These are phyloP conservation scores for Malassezia cuniculi DNA, from an alignment of 1,284 basidiomycete genomes.

Conservation along the genomic window DNA sequence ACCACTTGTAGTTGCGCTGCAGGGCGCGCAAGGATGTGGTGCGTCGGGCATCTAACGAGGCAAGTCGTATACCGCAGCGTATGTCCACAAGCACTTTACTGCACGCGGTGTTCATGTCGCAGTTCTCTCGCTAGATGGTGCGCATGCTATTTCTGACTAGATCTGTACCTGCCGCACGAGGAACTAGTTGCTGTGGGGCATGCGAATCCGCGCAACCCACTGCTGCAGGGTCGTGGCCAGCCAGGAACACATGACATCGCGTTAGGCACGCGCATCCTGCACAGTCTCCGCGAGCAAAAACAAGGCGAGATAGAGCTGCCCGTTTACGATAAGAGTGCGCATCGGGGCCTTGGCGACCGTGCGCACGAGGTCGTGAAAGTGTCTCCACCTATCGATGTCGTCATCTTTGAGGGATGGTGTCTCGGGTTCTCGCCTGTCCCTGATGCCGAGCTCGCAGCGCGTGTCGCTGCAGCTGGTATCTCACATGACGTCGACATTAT, in stretches of 20 bases:
- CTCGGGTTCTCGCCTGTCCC: constrained; percentile 47
- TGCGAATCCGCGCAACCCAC: constrained; percentile 53
- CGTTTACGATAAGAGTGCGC: constrained; percentile 71
- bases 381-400: constrained; percentile 58
- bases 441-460: constrained; percentile 42
- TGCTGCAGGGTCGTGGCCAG: constrained; percentile 65
- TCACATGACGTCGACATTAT: constrained; percentile 49
- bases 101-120: constrained; percentile 52
- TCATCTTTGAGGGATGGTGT: constrained; percentile 62
- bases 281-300: constrained; percentile 45
- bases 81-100: constrained; percentile 49
- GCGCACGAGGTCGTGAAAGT: constrained; percentile 47
- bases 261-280: constrained; percentile 54
- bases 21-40: constrained; percentile 60
- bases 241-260: constrained; percentile 73
- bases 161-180: constrained; percentile 65
- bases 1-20: constrained; percentile 56
- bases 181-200: constrained; percentile 52
- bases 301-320: constrained; percentile 56
- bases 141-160: constrained; percentile 35
- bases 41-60: constrained; percentile 12
- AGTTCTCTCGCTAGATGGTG: constrained; percentile 60
- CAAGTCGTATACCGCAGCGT: constrained; percentile 11
- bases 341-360: constrained; percentile 69
- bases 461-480: constrained; percentile 41